phyloP scores from a whole-genome alignment of 345 rosid genomes.

The Cardamine resedifolia region DNA sequence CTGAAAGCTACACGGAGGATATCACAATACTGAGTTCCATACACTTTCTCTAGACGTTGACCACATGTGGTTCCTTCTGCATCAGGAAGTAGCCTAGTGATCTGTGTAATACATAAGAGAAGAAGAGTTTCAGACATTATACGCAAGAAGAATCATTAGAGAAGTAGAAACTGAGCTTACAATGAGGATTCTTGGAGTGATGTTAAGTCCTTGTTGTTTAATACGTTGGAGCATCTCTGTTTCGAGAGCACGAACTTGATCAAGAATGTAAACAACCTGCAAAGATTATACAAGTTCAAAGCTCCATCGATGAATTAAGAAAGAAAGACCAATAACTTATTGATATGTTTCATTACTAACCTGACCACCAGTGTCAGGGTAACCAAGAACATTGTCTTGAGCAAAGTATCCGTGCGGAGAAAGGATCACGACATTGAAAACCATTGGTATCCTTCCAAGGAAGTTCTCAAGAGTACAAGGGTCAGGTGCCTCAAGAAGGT shows the following conservation, averaged over 20 bases:
- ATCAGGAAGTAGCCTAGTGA: slow-evolving; percentile 82
- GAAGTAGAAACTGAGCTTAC: slow-evolving; percentile 40
- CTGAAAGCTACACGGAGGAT: slow-evolving; percentile 84
- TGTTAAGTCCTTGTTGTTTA: slow-evolving; percentile 80
- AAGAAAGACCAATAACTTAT: not conserved
- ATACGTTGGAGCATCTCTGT: slow-evolving; percentile 77
- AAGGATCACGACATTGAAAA: slow-evolving; percentile 78
- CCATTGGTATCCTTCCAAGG: slow-evolving; percentile 86
- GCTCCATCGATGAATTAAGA: not conserved
- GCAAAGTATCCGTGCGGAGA: slow-evolving; percentile 95
- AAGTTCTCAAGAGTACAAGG: slow-evolving; percentile 81
- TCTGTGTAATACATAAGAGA: slow-evolving; percentile 38
- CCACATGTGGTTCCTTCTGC: slow-evolving; percentile 88
- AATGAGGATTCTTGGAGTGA: slow-evolving; percentile 81
- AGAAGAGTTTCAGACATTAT: not conserved
- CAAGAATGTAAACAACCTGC: slow-evolving; percentile 89
- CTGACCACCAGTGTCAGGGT: slow-evolving; percentile 98
- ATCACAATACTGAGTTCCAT: slow-evolving; percentile 69
- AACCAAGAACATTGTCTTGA: slow-evolving; percentile 88
- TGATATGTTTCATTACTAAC: slow-evolving; percentile 29
- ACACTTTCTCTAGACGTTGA: slow-evolving; percentile 82
- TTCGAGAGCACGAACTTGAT: slow-evolving; percentile 93
- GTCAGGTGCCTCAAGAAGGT: slow-evolving; percentile 93
- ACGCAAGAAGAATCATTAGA: not conserved
- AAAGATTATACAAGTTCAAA: not conserved